Conservation (phyloP, 2,329 filamentous ascomycete species). For the Geoglossum cookeanum region DNA sequence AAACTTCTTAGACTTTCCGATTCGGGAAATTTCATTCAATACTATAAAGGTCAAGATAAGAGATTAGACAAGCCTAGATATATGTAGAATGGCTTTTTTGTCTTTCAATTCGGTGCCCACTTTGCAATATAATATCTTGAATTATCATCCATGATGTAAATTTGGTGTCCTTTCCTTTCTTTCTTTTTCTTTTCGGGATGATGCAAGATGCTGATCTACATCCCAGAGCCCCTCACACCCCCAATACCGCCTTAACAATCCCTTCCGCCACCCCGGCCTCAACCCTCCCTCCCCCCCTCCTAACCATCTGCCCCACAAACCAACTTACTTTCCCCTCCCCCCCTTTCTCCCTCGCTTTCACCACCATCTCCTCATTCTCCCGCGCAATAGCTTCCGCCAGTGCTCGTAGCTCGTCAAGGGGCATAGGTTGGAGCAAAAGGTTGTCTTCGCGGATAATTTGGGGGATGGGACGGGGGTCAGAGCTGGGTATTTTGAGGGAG, state of each 20-base stretch:
- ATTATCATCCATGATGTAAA: not conserved
- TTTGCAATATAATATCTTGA: no score
- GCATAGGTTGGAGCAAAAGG: constrained; percentile 34
- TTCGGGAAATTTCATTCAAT: no score
- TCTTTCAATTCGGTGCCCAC: no score
- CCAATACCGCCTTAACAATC: constrained; percentile 31
- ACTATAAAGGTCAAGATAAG: no score
- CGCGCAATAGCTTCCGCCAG: constrained; percentile 34
- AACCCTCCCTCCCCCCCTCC: constrained; percentile 37
- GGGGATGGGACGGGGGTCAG: constrained; percentile 26
- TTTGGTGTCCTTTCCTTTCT: not conserved
- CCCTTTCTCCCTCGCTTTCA: constrained; percentile 37
- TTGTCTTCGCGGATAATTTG: constrained; percentile 37
- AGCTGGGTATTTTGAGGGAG: constrained; percentile 31
- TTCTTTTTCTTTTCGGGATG: no score
- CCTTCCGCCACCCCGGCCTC: constrained; percentile 39
- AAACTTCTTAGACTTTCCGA: no score
- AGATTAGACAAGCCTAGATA: no score
- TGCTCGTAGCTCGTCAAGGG: constrained; percentile 33
- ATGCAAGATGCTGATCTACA: no score
- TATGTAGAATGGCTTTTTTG: no score
- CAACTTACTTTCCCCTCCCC: constrained; percentile 47
- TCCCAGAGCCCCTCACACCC: not conserved
- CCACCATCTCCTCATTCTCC: constrained; percentile 36
- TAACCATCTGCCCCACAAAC: constrained; percentile 51